Evolutionary conservation across 129 eudicot genomes (phyloP).

Genomic region (Sambucus nigra): DNA sequence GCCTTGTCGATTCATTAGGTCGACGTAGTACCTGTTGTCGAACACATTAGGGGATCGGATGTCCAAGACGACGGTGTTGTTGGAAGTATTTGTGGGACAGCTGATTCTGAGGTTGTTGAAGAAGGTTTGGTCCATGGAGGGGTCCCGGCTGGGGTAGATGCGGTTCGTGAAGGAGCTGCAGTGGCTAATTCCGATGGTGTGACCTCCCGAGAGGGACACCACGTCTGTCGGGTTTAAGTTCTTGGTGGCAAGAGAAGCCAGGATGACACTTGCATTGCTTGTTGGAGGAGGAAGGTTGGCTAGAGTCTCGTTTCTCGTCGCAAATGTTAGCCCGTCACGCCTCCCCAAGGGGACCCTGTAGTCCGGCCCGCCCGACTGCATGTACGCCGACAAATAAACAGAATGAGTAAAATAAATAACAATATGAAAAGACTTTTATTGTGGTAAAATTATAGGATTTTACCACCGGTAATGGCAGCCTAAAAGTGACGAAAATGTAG

Average conservation of each 20-base stretch:
- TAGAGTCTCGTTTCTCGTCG: constrained; percentile 36
- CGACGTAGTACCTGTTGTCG: constrained; percentile 46
- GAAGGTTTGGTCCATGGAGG: constrained; percentile 40
- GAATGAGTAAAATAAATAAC: neutral
- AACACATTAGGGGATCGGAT: constrained; percentile 36
- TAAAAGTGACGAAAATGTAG: no score
- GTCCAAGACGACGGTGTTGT: constrained; percentile 40
- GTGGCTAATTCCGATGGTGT: constrained; percentile 52
- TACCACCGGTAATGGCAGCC: no score
- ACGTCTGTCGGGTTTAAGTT: constrained; percentile 43
- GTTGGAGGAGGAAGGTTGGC: constrained; percentile 51
- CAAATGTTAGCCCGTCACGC: constrained; percentile 46
- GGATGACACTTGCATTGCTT: constrained; percentile 35
- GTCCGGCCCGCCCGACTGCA: constrained; percentile 58
- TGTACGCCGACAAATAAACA: neutral
- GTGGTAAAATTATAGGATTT: no score
- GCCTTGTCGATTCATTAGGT: constrained; percentile 40
- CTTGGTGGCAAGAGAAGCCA: constrained; percentile 31
- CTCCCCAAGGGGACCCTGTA: constrained; percentile 58
- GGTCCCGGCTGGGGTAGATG: constrained; percentile 54
- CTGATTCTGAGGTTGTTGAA: constrained; percentile 35
- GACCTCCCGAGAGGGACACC: constrained; percentile 57
- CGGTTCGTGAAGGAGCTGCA: constrained; percentile 35
- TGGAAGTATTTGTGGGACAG: constrained; percentile 39
- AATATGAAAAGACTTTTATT: neutral